phyloP scores from a whole-genome alignment of 2,329 filamentous ascomycete genomes.

The Cladobotryum protrusum region DNA sequence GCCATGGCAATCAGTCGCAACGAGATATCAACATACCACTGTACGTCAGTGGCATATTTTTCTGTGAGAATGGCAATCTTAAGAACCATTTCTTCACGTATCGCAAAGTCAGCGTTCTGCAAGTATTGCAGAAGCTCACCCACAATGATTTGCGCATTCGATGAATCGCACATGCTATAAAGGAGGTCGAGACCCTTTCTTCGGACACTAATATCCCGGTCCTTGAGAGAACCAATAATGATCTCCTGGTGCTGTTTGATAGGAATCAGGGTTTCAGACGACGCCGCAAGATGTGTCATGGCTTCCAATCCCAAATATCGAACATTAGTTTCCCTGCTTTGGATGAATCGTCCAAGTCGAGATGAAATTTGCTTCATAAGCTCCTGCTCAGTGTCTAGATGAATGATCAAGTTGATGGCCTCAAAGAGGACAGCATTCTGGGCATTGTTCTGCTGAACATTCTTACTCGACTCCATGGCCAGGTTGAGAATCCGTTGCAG shows the following conservation, averaged over 20 bases:
- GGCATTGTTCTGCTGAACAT: conserved; percentile 98
- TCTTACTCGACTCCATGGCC: conserved; percentile 91
- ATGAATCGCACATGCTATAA: conserved; percentile 98
- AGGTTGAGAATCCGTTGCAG: conserved; percentile 85
- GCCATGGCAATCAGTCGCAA: conserved; percentile 91
- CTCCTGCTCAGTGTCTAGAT: conserved; percentile 88
- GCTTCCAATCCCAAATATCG: conserved; percentile 92
- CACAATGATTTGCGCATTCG: conserved; percentile 91
- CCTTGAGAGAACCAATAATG: conserved; percentile 88
- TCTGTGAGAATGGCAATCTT: conserved; percentile 98
- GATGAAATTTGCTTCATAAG: conserved; percentile 95
- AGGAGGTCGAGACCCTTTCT: conserved; percentile 91
- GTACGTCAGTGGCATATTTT: conserved; percentile 95
- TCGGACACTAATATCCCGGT: conserved; percentile 93
- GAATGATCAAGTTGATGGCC: conserved; percentile 97
- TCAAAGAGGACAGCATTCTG: conserved; percentile 98
- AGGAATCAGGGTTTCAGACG: conserved; percentile 87
- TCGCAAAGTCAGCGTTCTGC: conserved; percentile 94
- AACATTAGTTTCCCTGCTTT: conserved; percentile 94
- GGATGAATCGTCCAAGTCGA: conserved; percentile 88
- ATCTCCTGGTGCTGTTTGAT: conserved; percentile 98
- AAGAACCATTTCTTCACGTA: conserved; percentile 97
- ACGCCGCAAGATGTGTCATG: conserved; percentile 94
- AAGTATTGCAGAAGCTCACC: conserved; percentile 90
- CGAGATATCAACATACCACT: conserved; percentile 99